Base-by-base conservation (phyloP, 2,329 filamentous ascomycete genomes). In the Penicillium oxalicum region DNA sequence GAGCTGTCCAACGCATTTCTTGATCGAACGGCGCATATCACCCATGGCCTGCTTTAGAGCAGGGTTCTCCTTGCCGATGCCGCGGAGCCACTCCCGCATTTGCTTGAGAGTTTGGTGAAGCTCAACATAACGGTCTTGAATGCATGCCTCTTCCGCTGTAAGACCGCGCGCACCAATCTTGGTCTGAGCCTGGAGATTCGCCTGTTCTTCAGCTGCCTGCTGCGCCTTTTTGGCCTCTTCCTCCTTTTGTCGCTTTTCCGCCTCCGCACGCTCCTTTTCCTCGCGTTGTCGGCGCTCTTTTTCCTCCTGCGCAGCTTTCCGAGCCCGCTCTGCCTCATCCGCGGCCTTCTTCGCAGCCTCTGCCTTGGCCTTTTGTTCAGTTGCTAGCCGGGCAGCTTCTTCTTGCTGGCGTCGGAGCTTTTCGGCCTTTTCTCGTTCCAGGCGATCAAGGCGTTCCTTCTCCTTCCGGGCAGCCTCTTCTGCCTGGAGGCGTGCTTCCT, bases 21-120 rank as follows among this genome's bases (percentile, higher is more conserved):
- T 79, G 45, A 93, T 82, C 37, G 83, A 79, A 50, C 88, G 77
- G 36, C 88, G 78, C 75, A 87, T 82, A 47, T 88, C 80, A 32
- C 87, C 85, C 62, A 88, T 77, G 33, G 80, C 77, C 44, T 77
- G 74, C 66, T 88, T 88, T 27, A 90, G 69, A 2, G 62, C 68
- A 55, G 65, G 59, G 65, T 84, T 80, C 24, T 73, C 70, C 58
- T 82, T 81, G 4, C 75, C 75, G 57, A 83, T 75, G 4, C 76
- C 69, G 2, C 64, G 61, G 45, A 87, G 70, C 33, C 77, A 75
- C 50, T 79, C 64, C 11, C 81, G 73, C 55, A 83, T 67, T 6
- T 71, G 61, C 61, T 84, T 94, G 25, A 94, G 74, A 36, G 79
- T 80, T 51, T 80, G 74, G 61, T 91, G 87, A 26, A 93, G 67